Evolutionary conservation across 148 eudicot genomes (phyloP).

Genomic region (Rhododendron ovatum): DNA sequence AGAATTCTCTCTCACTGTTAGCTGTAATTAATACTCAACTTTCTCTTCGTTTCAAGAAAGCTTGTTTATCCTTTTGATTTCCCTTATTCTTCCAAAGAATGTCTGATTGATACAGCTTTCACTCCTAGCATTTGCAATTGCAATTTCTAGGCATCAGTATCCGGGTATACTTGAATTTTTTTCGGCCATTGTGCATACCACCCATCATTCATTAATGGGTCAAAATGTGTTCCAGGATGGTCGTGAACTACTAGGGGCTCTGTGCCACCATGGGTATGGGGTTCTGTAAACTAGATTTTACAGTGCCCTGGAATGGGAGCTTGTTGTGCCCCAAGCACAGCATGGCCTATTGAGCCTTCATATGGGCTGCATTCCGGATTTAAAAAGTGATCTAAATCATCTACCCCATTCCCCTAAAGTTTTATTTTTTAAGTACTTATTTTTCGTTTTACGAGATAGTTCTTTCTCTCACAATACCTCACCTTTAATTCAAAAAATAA

Average conservation of each 20-base stretch:
- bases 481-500: too few relatives aligned
- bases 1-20: background rate
- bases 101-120: background rate
- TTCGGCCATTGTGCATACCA: background rate
- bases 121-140: background rate
- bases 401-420: too few relatives aligned
- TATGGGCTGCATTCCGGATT: background rate
- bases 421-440: too few relatives aligned
- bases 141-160: background rate
- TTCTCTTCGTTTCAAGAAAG: background rate
- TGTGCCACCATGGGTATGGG: background rate
- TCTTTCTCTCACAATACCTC: too few relatives aligned
- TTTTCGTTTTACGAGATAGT: too few relatives aligned
- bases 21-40: background rate
- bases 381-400: background rate
- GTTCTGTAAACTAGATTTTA: background rate
- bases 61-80: background rate
- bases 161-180: background rate
- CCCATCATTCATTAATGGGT: background rate
- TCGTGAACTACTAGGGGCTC: background rate
- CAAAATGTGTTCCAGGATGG: background rate
- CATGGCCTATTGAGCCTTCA: background rate
- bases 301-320: background rate
- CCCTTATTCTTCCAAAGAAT: background rate
- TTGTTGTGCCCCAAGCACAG: background rate